Evolutionary conservation across 116 monocot species (phyloP).

Genomic region (Papilionanthe hybrid): DNA sequence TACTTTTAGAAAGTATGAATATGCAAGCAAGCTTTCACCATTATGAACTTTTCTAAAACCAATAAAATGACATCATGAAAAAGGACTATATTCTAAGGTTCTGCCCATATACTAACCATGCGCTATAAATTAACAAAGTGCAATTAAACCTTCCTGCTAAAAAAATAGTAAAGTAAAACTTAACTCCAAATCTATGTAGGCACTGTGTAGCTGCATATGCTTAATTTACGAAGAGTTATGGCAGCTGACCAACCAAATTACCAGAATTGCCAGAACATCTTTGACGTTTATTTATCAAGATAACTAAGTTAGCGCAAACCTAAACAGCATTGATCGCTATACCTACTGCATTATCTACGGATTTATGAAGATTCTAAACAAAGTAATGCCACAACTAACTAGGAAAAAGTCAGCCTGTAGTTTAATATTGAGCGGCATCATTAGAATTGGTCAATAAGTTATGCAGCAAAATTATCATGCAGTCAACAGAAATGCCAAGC

Average conservation of each 20-base stretch:
- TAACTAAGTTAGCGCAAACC: not conserved
- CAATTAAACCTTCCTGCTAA: not conserved
- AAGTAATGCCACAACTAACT: not conserved
- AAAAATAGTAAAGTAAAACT: not conserved
- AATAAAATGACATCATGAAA: not conserved
- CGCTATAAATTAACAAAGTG: too few species aligned
- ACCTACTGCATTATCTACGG: not conserved
- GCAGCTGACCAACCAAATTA: not conserved
- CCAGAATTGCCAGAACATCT: not conserved
- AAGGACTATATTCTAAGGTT: not conserved
- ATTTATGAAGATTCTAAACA: not conserved
- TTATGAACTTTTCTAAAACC: not conserved
- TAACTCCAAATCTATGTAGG: not conserved
- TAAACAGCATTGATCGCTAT: not conserved
- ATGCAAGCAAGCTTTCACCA: too few species aligned
- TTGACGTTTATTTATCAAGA: not conserved
- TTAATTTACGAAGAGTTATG: not conserved
- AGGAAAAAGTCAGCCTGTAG: not conserved
- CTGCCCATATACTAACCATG: too few species aligned
- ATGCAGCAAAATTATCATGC: not conserved
- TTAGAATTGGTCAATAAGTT: not conserved
- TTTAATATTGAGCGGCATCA: not conserved
- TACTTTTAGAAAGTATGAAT: too few species aligned
- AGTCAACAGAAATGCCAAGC: not conserved
- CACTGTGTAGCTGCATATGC: not conserved